Evolutionary conservation across 148 eudicot species (phyloP), one percentile per base, ranked within the genome.

Genomic region (Rhododendron henanense): DNA sequence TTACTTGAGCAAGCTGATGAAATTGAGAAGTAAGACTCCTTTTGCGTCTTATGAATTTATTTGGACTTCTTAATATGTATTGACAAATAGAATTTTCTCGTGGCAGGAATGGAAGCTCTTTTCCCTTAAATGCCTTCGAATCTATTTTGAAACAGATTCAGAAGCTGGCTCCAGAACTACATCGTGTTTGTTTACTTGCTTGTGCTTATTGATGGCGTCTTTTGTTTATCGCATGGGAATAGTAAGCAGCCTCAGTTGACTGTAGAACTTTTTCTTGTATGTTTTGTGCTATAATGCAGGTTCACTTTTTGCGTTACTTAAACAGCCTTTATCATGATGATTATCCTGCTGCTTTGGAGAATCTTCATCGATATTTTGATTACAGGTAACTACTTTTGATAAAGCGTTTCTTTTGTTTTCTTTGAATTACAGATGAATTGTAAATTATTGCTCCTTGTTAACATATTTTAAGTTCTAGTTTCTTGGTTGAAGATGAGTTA

Each of bases 331-430:
- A 94, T 92, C 99, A 97, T 84, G 95, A 94, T 73, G 98, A 97
- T 90, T 95, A 94, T 89, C 92, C 96, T 74, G 94, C 91, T 80
- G 96, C 99, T 89, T 89, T 95, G 91, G 99, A 97, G 89, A 97
- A 95, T 91, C 96, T 97, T 77, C 98, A 94, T 86, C 98, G 98
- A n/a, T 97, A 97, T 91, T 97, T 97, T 93, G 99, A 97, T 91
- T 92, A 95, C 88, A 95, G 99, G 99, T 96, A 87, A 91, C 81
- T 45, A 69, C 78, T 65, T 63, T 11, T 53, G 11, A 13, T 5
- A 15, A 35, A 37, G 0, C 15, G 3, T 7, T 37, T 37, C 25
- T 77, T 41, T 76, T 76, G 19, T 39, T 37, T 76, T 39, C 57
- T 91, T 97, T 95, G 92, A 94, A 94, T 90, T 92, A 95, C 87